Base-by-base conservation (phyloP, 2,329 filamentous ascomycete species). In the Diaporthe amygdali region DNA sequence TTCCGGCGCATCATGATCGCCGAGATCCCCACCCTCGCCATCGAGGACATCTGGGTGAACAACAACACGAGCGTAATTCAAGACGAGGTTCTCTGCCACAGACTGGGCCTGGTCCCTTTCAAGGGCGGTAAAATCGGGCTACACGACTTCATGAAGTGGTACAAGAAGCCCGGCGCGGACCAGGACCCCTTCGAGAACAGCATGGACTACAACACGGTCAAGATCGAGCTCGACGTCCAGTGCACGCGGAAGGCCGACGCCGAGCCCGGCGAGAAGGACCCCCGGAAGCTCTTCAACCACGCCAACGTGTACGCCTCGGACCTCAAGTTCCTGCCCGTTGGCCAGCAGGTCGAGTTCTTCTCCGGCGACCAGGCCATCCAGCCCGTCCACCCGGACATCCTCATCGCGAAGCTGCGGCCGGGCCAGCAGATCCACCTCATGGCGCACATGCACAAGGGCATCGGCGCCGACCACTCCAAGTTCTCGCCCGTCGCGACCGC, bases 51-150 rank as follows among this genome's bases (percentile, higher is more conserved):
- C 80, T 99, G 93, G 84, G 91, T 98, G 74, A 90, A 94, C 80
- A 97, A 98, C 86, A 99, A 99, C 86, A 98, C 96, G 64, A 97
- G 94, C 6, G 95, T 99, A 44, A 96, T 99, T 78, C 96, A 98
- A 81, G 96, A 99, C 80, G 96, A 99, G 85, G 96, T 99, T 5
- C 91, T 99, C 66, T 92, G 95, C 20, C 94, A 96, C 81, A 90
- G 96, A 54, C 87, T 99, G 39, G 96, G 96, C 71, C 90, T 99
- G 55, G 93, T 99, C 68, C 96, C 97, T 22, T 92, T 99, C 76
- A 93, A 92, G 75, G 96, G 94, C 75, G 90, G 91, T 73, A 90
- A 91, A 74, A 88, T 93, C 69, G 95, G 94, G 66, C 86, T 99
- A 69, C 86, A 86, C 71, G 90, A 92, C 76, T 95, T 91, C 85